Evolutionary conservation across 305 asterid genomes (phyloP).

Genomic region (Fraxinus nigra): DNA sequence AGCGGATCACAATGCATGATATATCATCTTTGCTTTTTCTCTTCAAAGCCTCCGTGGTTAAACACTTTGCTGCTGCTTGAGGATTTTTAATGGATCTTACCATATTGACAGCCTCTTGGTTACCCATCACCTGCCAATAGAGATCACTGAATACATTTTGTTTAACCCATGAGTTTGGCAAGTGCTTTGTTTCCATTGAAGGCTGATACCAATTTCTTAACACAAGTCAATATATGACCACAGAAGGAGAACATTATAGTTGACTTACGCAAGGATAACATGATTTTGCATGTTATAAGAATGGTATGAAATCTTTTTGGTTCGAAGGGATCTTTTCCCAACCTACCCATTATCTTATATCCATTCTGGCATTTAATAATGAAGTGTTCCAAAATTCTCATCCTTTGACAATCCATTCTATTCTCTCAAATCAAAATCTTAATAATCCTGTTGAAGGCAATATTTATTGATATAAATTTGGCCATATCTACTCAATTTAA

Average conservation of each 20-base stretch:
- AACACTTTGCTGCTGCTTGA: constrained; percentile 71
- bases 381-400: not conserved
- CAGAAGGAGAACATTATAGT: not conserved
- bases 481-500: not conserved
- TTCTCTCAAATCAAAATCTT: not conserved
- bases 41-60: constrained; percentile 62
- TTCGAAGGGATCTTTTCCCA: not conserved
- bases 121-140: constrained; percentile 59
- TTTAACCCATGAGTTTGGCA: not conserved
- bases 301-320: not conserved
- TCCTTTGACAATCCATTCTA: not conserved
- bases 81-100: constrained; percentile 61
- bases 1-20: constrained; percentile 76
- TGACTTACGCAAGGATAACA: not conserved
- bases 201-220: not conserved
- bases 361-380: not conserved
- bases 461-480: not conserved
- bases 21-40: constrained; percentile 87
- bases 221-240: not conserved
- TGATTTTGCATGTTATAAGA: not conserved
- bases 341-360: not conserved
- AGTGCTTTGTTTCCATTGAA: not conserved
- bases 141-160: not conserved
- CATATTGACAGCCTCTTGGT: constrained; percentile 71
- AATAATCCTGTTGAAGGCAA: not conserved